Conservation (phyloP, 1,284 basidiomycete genomes). For the Cystobasidium slooffiae region DNA sequence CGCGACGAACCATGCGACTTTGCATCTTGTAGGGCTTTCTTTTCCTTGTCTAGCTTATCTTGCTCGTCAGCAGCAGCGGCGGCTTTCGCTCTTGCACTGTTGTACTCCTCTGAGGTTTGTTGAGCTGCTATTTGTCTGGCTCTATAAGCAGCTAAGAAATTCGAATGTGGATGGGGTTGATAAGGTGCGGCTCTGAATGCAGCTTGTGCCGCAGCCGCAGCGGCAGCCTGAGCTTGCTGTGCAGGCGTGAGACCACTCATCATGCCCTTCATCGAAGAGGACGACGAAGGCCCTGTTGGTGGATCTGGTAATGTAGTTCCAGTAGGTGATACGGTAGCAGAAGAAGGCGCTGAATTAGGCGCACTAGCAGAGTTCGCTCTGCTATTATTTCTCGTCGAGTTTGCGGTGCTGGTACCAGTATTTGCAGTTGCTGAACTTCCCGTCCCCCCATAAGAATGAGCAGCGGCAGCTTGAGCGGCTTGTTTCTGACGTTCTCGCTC, state of each 20-base stretch:
- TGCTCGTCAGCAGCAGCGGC: background rate
- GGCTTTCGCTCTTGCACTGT: background rate
- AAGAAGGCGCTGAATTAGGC: constrained; percentile 16
- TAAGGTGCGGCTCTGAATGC: background rate
- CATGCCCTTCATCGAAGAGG: no score
- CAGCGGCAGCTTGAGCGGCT: background rate
- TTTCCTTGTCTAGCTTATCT: constrained; percentile 10
- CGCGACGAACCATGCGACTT: background rate
- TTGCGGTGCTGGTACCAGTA: background rate
- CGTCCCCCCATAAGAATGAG: background rate
- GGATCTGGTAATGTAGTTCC: constrained; percentile 9
- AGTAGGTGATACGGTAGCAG: constrained; percentile 16
- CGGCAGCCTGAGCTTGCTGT: background rate
- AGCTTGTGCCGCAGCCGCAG: background rate
- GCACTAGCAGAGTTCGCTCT: constrained; percentile 9
- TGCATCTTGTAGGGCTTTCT: background rate
- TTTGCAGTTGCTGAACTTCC: constrained; percentile 4
- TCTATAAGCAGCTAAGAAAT: constrained; percentile 21
- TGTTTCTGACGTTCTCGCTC: constrained; percentile 22
- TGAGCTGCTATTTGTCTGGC: constrained; percentile 10
- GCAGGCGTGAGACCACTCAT: no score
- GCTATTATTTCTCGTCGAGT: background rate
- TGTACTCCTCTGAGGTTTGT: background rate
- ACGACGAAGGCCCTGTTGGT: background rate
- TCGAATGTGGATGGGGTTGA: constrained; percentile 18